These are phyloP conservation scores for Actinidia chinensis DNA, from an alignment of 179 eudicot species.

Conservation along the genomic window DNA sequence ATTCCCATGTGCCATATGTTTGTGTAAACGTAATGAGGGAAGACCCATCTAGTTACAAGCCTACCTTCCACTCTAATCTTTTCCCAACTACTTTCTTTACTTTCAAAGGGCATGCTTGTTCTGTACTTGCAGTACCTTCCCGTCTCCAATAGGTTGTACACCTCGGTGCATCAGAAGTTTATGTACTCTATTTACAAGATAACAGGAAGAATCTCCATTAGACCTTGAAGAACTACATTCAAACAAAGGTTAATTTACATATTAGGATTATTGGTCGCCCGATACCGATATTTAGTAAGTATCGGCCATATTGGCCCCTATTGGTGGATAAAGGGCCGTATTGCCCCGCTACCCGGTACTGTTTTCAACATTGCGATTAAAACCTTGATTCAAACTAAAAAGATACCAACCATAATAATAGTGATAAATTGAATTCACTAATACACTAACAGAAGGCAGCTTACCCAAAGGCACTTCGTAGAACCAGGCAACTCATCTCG, in stretches of 20 bases:
- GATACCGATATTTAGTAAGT: too few species aligned
- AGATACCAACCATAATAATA: background rate
- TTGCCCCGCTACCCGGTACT: too few species aligned
- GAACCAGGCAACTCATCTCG: constrained; percentile 67
- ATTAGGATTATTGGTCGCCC: too few species aligned
- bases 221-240: background rate
- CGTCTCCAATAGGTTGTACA: constrained; percentile 34
- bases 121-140: constrained; percentile 28
- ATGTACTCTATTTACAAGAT: constrained; percentile 48
- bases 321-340: too few species aligned
- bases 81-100: constrained; percentile 51
- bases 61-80: constrained; percentile 82
- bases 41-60: background rate
- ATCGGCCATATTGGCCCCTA: too few species aligned
- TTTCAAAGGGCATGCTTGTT: constrained; percentile 48
- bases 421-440: background rate
- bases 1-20: too few species aligned
- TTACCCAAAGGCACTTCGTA: constrained; percentile 85
- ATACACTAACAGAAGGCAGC: constrained; percentile 4
- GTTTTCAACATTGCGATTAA: too few species aligned
- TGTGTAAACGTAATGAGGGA: too few species aligned
- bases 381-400: too few species aligned
- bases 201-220: background rate
- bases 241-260: too few species aligned
- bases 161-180: constrained; percentile 65